phyloP scores from a whole-genome alignment of 345 rosid genomes.

The Physaria fendleri region DNA sequence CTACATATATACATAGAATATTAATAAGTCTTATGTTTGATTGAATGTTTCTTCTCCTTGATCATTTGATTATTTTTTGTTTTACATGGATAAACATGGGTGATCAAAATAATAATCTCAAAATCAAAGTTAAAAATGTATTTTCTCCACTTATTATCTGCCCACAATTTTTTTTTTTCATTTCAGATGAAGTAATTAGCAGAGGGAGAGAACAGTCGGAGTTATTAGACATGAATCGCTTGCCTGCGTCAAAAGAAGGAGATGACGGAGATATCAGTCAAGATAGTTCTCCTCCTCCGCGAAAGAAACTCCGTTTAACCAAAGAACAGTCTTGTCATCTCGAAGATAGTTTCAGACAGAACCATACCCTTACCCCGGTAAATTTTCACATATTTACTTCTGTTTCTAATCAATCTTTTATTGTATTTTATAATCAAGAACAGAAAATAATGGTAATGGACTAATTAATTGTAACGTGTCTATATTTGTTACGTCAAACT shows the following conservation, averaged over 20 bases:
- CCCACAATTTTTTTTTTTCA: not conserved
- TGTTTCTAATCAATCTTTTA: not conserved
- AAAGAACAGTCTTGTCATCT: constrained; percentile 93
- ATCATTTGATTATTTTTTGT: not conserved
- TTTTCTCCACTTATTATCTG: not conserved
- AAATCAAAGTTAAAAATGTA: not conserved
- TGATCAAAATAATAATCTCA: not conserved
- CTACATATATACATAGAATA: too few relatives aligned
- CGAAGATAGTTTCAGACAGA: constrained; percentile 89
- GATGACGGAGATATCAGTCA: constrained; percentile 29
- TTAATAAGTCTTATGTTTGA: not conserved
- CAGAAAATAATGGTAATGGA: not conserved
- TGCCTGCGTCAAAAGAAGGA: constrained; percentile 29
- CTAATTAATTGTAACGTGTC: too few relatives aligned
- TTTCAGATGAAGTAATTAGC: constrained; percentile 38
- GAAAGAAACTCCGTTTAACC: constrained; percentile 82
- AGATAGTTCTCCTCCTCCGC: constrained; percentile 57
- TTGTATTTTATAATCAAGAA: not conserved
- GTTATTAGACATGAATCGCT: constrained; percentile 30
- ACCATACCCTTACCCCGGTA: constrained; percentile 84
- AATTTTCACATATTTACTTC: not conserved
- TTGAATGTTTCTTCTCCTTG: constrained; percentile 7
- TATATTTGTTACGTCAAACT: constrained; percentile 4
- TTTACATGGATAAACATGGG: too few relatives aligned
- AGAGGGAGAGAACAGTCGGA: constrained; percentile 34